phyloP scores from a whole-genome alignment of 495 filamentous ascomycete species.

The Viridothelium virens region DNA sequence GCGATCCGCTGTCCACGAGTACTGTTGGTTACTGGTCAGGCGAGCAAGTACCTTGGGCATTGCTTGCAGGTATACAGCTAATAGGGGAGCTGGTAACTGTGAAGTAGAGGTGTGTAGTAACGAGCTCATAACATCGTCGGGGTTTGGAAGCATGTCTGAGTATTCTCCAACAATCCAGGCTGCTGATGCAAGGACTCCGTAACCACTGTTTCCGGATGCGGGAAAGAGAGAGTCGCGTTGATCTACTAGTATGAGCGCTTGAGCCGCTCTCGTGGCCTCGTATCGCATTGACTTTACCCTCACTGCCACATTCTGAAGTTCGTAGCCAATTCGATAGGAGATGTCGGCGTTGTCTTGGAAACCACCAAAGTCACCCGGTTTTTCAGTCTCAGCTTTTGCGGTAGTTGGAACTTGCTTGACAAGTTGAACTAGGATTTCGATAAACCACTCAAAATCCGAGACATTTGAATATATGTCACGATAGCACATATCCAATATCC shows the following conservation, averaged over 20 bases:
- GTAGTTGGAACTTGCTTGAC: constrained; percentile 55
- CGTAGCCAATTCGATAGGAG: constrained; percentile 66
- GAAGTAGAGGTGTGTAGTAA: constrained; percentile 59
- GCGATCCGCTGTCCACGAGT: constrained; percentile 53
- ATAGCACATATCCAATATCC: constrained; percentile 86
- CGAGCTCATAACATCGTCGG: constrained; percentile 59
- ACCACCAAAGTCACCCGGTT: constrained; percentile 21
- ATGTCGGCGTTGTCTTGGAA: constrained; percentile 40
- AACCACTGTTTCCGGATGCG: constrained; percentile 39
- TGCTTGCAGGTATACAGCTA: constrained; percentile 78
- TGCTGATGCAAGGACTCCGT: constrained; percentile 60
- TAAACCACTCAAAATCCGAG: constrained; percentile 93
- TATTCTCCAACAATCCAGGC: constrained; percentile 89
- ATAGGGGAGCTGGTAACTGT: constrained; percentile 52
- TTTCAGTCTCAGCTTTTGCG: constrained; percentile 14
- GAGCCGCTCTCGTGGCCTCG: constrained; percentile 75
- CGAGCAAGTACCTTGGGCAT: constrained; percentile 71
- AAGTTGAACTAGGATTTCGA: constrained; percentile 73
- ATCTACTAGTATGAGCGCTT: constrained; percentile 55
- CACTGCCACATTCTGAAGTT: constrained; percentile 84
- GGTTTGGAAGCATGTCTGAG: constrained; percentile 54
- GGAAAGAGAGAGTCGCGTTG: constrained; percentile 43
- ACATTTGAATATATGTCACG: constrained; percentile 78
- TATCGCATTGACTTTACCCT: constrained; percentile 72
- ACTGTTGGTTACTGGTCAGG: constrained; percentile 50